Evolutionary conservation across 2,329 filamentous ascomycete species (phyloP).

Genomic region (Penicillium paneum): DNA sequence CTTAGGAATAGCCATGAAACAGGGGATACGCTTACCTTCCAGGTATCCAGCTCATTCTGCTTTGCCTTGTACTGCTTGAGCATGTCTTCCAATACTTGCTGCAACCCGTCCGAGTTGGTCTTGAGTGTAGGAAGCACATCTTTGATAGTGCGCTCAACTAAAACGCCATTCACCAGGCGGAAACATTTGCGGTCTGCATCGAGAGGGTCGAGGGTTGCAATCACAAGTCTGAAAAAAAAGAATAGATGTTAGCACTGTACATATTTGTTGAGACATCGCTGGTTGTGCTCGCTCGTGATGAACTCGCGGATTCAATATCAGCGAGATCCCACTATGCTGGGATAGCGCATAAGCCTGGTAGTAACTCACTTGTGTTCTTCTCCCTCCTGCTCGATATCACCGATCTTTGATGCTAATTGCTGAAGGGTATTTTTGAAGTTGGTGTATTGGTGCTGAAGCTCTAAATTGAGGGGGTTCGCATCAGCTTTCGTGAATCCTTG

Average conservation of each 20-base stretch:
- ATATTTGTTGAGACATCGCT: not conserved
- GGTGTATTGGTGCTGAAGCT: conserved; percentile 50
- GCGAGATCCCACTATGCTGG: not conserved
- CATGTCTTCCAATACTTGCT: conserved; percentile 89
- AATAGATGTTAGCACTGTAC: conserved; percentile 17
- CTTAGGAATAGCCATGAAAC: not conserved
- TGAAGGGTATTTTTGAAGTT: conserved; percentile 71
- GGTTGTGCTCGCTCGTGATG: not conserved
- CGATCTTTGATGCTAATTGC: conserved; percentile 92
- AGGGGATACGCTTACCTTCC: conserved; percentile 70
- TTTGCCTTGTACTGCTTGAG: conserved; percentile 95
- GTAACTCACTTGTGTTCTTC: conserved; percentile 90
- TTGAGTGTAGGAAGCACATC: conserved; percentile 87
- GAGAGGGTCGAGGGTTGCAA: conserved; percentile 84
- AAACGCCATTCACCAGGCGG: conserved; percentile 94
- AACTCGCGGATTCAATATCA: not conserved
- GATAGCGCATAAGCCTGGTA: not conserved
- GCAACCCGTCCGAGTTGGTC: conserved; percentile 90
- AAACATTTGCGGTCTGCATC: conserved; percentile 90
- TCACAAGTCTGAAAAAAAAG: conserved; percentile 67
- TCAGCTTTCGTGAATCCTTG: conserved; percentile 5
- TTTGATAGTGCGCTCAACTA: conserved; percentile 89
- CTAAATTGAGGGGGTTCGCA: conserved; percentile 25
- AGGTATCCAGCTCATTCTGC: conserved; percentile 92
- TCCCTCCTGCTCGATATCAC: conserved; percentile 93